Conservation (phyloP, 805 yeast species). For the Kurtzmaniella cleridarum region DNA sequence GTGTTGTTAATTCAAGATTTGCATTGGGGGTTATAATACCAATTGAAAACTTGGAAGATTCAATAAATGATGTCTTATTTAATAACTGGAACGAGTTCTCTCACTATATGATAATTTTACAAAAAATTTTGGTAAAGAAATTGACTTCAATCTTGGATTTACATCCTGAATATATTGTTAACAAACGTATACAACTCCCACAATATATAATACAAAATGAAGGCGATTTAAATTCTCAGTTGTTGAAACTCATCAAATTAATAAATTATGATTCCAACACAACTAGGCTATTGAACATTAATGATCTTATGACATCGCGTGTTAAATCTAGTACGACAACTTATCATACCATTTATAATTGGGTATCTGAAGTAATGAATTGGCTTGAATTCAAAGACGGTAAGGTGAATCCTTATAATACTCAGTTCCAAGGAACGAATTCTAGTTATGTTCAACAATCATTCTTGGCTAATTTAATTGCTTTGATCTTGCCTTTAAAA, state of each 20-base stretch:
- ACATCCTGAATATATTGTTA: conserved; percentile 15
- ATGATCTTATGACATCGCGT: conserved; percentile 29
- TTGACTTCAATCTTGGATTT: conserved; percentile 20
- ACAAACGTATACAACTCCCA: conserved; percentile 35
- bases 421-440: background rate
- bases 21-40: conserved; percentile 48
- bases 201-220: conserved; percentile 37
- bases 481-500: conserved; percentile 39
- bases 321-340: conserved; percentile 1
- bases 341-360: conserved; percentile 30
- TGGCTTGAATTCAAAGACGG: conserved; percentile 57
- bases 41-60: conserved; percentile 22
- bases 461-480: conserved; percentile 44
- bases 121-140: conserved; percentile 34
- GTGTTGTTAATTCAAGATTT: conserved; percentile 31
- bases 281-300: conserved; percentile 41
- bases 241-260: conserved; percentile 32
- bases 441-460: conserved; percentile 7
- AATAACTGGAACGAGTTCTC: conserved; percentile 47
- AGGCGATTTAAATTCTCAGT: conserved; percentile 32
- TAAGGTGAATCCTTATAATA: conserved; percentile 5
- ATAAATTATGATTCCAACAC: conserved; percentile 37
- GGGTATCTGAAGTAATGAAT: conserved; percentile 48
- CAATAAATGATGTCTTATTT: conserved; percentile 37
- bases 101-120: conserved; percentile 33